Evolutionary conservation across 352 stramenopile genomes (phyloP).

Genomic region (Pythium oligandrum): DNA sequence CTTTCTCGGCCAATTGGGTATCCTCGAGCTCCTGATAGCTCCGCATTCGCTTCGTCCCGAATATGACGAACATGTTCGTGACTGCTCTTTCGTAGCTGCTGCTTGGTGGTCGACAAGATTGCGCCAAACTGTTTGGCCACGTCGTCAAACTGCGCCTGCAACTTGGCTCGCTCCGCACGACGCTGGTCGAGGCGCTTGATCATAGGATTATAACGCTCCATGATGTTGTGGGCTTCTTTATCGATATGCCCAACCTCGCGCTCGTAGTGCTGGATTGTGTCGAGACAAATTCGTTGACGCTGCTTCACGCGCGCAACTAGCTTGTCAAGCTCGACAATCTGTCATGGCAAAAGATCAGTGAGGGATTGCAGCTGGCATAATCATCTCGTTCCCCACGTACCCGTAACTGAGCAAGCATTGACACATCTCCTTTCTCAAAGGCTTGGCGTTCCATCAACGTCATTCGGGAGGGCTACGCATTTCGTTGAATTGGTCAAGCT

Average conservation of each 20-base stretch:
- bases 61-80: constrained; percentile 64
- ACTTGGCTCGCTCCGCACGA: constrained; percentile 31
- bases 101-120: constrained; percentile 60
- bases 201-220: constrained; percentile 59
- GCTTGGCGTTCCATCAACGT: constrained; percentile 72
- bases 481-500: background rate
- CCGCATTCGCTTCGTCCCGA: constrained; percentile 43
- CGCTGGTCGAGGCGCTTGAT: constrained; percentile 54
- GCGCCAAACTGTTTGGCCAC: constrained; percentile 56
- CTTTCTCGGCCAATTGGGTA: constrained; percentile 55
- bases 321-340: constrained; percentile 75
- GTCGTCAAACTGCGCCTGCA: constrained; percentile 43
- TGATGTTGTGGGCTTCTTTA: constrained; percentile 53
- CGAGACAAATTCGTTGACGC: constrained; percentile 49
- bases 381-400: constrained; percentile 20
- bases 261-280: constrained; percentile 44
- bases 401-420: constrained; percentile 66
- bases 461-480: constrained; percentile 33
- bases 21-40: constrained; percentile 40
- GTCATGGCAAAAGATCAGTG: background rate
- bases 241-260: constrained; percentile 59
- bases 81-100: constrained; percentile 36
- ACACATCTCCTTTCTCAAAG: constrained; percentile 61
- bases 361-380: too few species aligned
- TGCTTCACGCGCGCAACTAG: constrained; percentile 66